Evolutionary conservation across 768 basidiomycete species (phyloP), one percentile per base, ranked within the genome.

Genomic region (Dictyophora rubrovolvata): DNA sequence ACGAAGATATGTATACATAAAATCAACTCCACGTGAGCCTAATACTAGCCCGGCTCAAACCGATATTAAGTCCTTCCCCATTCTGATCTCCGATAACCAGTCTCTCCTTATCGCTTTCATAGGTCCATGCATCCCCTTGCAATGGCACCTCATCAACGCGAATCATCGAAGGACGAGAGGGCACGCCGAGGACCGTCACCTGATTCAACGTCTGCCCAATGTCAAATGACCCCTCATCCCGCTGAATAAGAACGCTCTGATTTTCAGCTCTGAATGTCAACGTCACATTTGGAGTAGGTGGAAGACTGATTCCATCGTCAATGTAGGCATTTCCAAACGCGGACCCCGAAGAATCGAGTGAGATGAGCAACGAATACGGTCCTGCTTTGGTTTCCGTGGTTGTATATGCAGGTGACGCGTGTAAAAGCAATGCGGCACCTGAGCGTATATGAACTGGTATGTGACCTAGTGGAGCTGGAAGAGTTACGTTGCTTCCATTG

Each of bases 361-460:
- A 79, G 1, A 86, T 75, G 34, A 89, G 75, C 9, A 90, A 73
- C 10, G 79, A 74, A 68, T 80, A 89, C 0, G 84, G 81, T 0
- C 79, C 79, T 48, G 77, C 69, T 4, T 78, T 76, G 0, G 87
- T 88, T 67, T 86, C 85, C 55, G 78, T 75, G 62, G 81, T 77
- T 1, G 86, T 90, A 68, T 88, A 87, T 1, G 70, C 82, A 9
- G 87, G 85, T 55, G 74, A 61, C 10, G 78, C 71, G 65, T 89
- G 81, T 46, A 87, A 67, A 18, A 89, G 77, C 11, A 90, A 68
- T 33, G 81, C 81, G 17, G 84, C 76, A 22, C 83, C 81, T 59
- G 83, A 81, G n/a, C 87, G 80, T 59, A 90, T 69, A 66, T 89
- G 86, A 22, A 89, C 83, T 60, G 84, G 84, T 69, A 90, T 89